A percentile compares a stretch with the other conserved stretches of the same genome.
phyloP scores from a whole-genome alignment of 176 grass and related monocot species.

The Oropetium thomaeum region DNA sequence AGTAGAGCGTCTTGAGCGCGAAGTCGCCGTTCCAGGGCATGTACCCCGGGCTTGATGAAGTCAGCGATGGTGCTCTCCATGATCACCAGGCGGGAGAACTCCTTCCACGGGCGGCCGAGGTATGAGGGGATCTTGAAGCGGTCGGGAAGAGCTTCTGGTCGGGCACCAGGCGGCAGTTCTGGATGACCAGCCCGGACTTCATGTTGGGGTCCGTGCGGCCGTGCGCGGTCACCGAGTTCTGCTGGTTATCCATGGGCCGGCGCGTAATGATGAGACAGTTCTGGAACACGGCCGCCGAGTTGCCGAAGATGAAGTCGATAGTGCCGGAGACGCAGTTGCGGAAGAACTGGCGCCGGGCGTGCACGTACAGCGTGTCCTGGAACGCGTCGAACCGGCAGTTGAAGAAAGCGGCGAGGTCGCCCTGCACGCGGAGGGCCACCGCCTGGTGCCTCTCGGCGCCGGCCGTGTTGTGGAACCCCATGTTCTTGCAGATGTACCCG shows the following conservation, averaged over 20 bases:
- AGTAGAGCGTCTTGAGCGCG: conserved; percentile 63
- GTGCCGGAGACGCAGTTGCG: conserved; percentile 88
- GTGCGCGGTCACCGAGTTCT: conserved; percentile 74
- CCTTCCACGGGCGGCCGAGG: conserved; percentile 78
- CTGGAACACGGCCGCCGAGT: conserved; percentile 74
- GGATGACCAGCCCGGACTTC: conserved; percentile 81
- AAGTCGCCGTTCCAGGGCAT: conserved; percentile 56
- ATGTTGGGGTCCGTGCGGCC: conserved; percentile 64
- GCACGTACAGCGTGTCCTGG: conserved; percentile 85
- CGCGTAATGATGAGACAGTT: conserved; percentile 80
- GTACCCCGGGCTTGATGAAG: conserved; percentile 70
- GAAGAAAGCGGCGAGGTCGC: conserved; percentile 57
- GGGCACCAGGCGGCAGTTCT: conserved; percentile 69
- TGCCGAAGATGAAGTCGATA: conserved; percentile 91
- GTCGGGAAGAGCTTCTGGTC: conserved; percentile 61
- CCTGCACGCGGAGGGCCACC: conserved; percentile 63
- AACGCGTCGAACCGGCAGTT: conserved; percentile 76
- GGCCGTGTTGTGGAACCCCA: conserved; percentile 93
- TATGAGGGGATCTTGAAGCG: conserved; percentile 58
- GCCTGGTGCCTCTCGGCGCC: conserved; percentile 71
- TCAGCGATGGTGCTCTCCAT: conserved; percentile 72
- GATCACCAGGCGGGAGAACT: conserved; percentile 58
- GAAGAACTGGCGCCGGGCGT: conserved; percentile 70
- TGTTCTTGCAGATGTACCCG: conserved; percentile 82
- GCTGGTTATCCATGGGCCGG: conserved; percentile 69